Base-by-base conservation (phyloP, 2,329 filamentous ascomycete genomes). In the Fusarium xylarioides region DNA sequence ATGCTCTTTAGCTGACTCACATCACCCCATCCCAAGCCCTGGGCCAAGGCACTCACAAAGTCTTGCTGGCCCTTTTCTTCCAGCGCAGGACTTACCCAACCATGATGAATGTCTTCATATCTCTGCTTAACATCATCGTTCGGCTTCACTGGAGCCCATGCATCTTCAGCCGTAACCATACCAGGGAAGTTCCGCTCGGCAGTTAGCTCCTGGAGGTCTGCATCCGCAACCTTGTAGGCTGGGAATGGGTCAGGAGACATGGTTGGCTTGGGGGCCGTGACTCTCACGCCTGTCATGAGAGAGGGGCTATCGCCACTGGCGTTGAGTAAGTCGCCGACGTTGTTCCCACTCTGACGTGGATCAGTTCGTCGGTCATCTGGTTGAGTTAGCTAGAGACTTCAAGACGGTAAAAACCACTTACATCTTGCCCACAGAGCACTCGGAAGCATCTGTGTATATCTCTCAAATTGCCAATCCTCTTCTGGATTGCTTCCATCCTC, bases 251-350 rank as follows among this genome's bases (percentile, higher is more conserved):
- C 62, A 0, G 47, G 62, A 34, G 62, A 65, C 40, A 40, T 54
- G n/a, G 62, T 63, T 0, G 62, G 40, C 4, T 35, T 65, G 4
- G 62, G 62, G 1, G 62, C 62, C 1, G 40, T 65, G 40, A 63
- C 62, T 7, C 57, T 34, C 3, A 65, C 62, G 12, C 62, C 62
- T 10, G 62, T 54, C 62, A 65, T 63, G 12, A 63, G 57, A 35
- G 62, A 35, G 19, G 46, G 26, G 32, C 62, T 63, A 1, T 21
- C 35, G 12, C 54, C 18, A 1, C 32, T 30, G 18, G 46, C 42
- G 11, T 63, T 65, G 11, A 65, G 62, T 1, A 65, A 12, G 6
- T 63, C 57, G 2, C 19, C 34, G 5, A 63, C 40, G 15, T 65
- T 65, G 15, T 65, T 65, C 5, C 62, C 62, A 14, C 62, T 65